phyloP scores from a whole-genome alignment of 805 yeast genomes.

The Ogataea dorogensis region DNA sequence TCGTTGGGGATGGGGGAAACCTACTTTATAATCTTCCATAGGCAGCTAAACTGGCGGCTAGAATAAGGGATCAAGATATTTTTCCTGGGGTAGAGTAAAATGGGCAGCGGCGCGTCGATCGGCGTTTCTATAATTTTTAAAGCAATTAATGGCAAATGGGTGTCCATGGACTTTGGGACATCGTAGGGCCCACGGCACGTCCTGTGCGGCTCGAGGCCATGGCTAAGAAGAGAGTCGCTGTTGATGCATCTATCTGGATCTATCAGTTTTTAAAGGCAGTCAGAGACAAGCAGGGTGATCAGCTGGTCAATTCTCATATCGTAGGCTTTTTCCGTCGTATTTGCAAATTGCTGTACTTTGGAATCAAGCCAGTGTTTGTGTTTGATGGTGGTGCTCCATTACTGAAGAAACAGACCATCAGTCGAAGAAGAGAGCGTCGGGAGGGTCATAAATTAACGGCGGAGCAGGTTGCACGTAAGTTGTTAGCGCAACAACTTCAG shows the following conservation, averaged over 20 bases:
- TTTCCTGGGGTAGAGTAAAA: slow-evolving; percentile 1
- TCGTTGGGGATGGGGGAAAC: slow-evolving; percentile 2
- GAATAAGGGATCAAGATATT: slow-evolving; percentile 7
- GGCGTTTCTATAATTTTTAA: slow-evolving; percentile 1
- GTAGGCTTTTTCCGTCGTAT: slow-evolving; percentile 95
- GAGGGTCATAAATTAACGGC: slow-evolving; percentile 73
- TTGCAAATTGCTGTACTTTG: slow-evolving; percentile 84
- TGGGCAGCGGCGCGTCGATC: slow-evolving; percentile 12
- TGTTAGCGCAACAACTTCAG: slow-evolving; percentile 79
- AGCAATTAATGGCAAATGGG: slow-evolving; percentile 63
- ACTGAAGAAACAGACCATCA: slow-evolving; percentile 75
- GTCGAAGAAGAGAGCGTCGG: slow-evolving; percentile 66
- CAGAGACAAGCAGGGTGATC: slow-evolving; percentile 78
- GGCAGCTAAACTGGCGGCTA: neutral
- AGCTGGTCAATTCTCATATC: slow-evolving; percentile 76
- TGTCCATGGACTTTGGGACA: slow-evolving; percentile 92
- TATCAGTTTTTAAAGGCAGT: slow-evolving; percentile 96
- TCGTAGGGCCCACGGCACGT: slow-evolving; percentile 82
- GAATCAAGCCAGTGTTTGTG: slow-evolving; percentile 85
- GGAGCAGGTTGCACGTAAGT: slow-evolving; percentile 69
- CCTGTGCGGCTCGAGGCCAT: slow-evolving; percentile 89
- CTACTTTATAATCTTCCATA: slow-evolving; percentile 20
- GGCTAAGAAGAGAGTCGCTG: slow-evolving; percentile 76
- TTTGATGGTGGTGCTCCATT: slow-evolving; percentile 95
- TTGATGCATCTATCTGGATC: slow-evolving; percentile 98